Evolutionary conservation across 805 yeast species (phyloP).

Genomic region (Starmerella stellata): DNA sequence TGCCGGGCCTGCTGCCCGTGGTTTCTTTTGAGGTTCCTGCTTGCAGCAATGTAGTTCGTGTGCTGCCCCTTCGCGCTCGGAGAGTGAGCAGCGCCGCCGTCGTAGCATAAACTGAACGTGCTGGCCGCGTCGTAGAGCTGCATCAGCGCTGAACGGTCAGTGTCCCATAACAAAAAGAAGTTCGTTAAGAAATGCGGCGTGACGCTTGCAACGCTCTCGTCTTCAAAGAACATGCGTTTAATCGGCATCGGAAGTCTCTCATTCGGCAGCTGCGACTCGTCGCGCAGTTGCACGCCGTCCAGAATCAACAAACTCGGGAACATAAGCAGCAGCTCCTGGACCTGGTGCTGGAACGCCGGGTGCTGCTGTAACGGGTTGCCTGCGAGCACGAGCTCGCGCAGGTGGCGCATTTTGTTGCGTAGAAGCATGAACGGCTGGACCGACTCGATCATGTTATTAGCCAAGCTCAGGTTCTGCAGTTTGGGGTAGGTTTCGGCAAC

Average conservation of each 20-base stretch:
- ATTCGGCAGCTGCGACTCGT: constrained; percentile 37
- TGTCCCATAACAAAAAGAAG: constrained; percentile 67
- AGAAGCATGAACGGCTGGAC: constrained; percentile 50
- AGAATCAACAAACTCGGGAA: constrained; percentile 70
- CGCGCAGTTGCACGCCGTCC: constrained; percentile 63
- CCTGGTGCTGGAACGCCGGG: constrained; percentile 29
- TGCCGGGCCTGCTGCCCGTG: constrained; percentile 32
- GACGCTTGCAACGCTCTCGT: constrained; percentile 44
- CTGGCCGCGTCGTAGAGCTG: constrained; percentile 66
- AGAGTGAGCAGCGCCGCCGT: constrained; percentile 44
- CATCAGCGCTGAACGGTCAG: constrained; percentile 49
- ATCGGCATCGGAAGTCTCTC: constrained; percentile 23
- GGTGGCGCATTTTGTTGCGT: constrained; percentile 51
- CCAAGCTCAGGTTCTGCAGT: constrained; percentile 60
- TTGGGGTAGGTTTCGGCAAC: constrained; percentile 59
- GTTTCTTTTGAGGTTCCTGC: constrained; percentile 44
- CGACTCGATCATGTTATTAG: constrained; percentile 49
- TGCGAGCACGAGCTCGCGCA: constrained; percentile 59
- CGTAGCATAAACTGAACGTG: constrained; percentile 65
- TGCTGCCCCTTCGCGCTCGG: constrained; percentile 7
- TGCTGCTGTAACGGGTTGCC: constrained; percentile 54
- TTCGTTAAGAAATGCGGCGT: constrained; percentile 65
- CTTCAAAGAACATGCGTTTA: constrained; percentile 66
- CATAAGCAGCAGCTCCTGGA: constrained; percentile 38
- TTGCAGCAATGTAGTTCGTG: constrained; percentile 1